These are phyloP conservation scores for Calcarisporium arbuscula DNA, from an alignment of 2,329 filamentous ascomycete genomes.

Conservation along the genomic window DNA sequence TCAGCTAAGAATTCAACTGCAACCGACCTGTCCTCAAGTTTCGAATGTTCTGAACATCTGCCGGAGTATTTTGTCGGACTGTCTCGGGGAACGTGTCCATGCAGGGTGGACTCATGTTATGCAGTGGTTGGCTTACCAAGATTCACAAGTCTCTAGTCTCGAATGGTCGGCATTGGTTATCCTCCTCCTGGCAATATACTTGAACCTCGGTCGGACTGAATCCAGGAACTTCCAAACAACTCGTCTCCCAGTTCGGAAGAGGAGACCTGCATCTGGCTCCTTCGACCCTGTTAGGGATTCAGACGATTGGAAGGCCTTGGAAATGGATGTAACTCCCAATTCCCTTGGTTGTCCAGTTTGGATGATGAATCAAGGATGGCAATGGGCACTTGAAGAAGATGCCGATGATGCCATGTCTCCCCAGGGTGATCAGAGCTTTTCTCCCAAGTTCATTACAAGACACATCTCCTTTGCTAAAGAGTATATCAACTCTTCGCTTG, in stretches of 20 bases:
- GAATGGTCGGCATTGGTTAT: conserved; percentile 68
- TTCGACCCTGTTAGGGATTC: conserved; percentile 28
- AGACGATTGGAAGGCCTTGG: conserved; percentile 43
- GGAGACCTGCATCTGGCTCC: conserved; percentile 26
- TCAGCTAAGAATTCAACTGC: conserved; percentile 60
- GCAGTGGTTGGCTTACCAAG: conserved; percentile 56
- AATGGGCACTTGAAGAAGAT: conserved; percentile 61
- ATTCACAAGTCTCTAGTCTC: conserved; percentile 38
- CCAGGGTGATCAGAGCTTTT: conserved; percentile 17
- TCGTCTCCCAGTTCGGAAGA: conserved; percentile 23
- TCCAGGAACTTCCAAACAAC: conserved; percentile 16
- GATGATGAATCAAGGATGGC: conserved; percentile 61
- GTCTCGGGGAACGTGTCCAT: conserved; percentile 54
- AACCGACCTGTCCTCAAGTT: conserved; percentile 58
- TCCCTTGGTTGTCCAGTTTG: conserved; percentile 46
- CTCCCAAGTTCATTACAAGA: conserved; percentile 37
- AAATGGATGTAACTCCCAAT: conserved; percentile 38
- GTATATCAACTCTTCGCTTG: conserved; percentile 57
- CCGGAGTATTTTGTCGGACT: conserved; percentile 55
- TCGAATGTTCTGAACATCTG: conserved; percentile 54
- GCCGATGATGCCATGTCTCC: conserved; percentile 20
- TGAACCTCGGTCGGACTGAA: conserved; percentile 47
- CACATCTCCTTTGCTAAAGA: conserved; percentile 56
- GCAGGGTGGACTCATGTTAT: conserved; percentile 69
- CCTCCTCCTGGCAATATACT: conserved; percentile 56